Conservation (phyloP, 805 yeast species). For the Sugiyamaella qingdaonensis region DNA sequence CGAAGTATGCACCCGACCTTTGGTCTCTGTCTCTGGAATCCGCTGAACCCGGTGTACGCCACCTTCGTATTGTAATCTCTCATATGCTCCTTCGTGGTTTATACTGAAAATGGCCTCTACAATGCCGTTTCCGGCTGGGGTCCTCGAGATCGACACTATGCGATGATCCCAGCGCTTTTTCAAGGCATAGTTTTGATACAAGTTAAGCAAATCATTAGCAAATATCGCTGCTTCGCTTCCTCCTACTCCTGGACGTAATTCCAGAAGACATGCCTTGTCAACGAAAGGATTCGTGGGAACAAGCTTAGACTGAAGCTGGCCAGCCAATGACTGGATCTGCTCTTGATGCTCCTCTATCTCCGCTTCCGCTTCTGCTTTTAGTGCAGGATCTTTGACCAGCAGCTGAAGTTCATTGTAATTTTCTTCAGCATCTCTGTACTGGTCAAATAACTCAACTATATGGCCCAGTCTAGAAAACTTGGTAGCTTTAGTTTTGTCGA, state of each 20-base stretch:
- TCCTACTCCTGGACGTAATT: conserved; percentile 92
- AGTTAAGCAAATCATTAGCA: conserved; percentile 68
- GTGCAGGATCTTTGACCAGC: conserved; percentile 43
- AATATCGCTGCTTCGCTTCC: conserved; percentile 91
- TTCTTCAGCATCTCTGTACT: conserved; percentile 33
- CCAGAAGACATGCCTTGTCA: conserved; percentile 74
- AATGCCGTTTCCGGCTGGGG: conserved; percentile 53
- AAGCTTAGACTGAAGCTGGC: conserved; percentile 45
- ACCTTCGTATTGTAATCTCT: conserved; percentile 71
- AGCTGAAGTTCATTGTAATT: conserved; percentile 41
- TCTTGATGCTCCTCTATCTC: conserved; percentile 54
- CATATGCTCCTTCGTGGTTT: conserved; percentile 74
- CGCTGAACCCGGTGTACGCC: conserved; percentile 97
- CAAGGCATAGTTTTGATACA: conserved; percentile 75
- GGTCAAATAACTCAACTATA: conserved; percentile 40
- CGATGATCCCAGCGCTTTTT: conserved; percentile 62
- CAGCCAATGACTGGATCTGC: conserved; percentile 39
- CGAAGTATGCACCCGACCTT: conserved; percentile 92
- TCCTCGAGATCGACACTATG: conserved; percentile 52
- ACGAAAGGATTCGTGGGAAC: conserved; percentile 75
- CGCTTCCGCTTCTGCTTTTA: conserved; percentile 54
- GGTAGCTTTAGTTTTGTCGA: conserved; percentile 47
- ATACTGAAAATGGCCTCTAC: conserved; percentile 72
- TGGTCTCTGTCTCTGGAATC: conserved; percentile 87
- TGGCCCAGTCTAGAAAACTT: conserved; percentile 43